These are phyloP conservation scores for Umbilicus rupestris DNA, from an alignment of 164 flowering plant genomes.

Conservation along the genomic window DNA sequence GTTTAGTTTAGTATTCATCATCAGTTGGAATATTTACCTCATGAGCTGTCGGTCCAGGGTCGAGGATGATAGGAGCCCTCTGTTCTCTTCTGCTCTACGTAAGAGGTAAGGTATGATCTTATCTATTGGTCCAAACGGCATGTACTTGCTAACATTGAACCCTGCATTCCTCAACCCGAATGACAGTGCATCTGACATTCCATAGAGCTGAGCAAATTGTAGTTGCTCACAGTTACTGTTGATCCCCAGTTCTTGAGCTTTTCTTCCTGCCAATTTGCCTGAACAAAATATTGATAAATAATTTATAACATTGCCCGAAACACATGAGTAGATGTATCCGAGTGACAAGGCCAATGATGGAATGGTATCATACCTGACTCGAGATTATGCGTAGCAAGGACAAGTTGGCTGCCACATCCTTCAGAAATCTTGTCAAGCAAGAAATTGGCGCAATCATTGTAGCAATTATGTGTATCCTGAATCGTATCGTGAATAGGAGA, in stretches of 20 bases:
- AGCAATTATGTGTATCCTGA: conserved; percentile 61
- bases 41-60: conserved; percentile 54
- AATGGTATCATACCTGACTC: conserved; percentile 61
- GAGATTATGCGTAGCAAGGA: conserved; percentile 82
- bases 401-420: conserved; percentile 36
- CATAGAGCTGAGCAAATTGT: conserved; percentile 89
- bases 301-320: no score
- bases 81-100: conserved; percentile 90
- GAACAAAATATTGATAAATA: not conserved
- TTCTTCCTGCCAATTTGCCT: conserved; percentile 60
- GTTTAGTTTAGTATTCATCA: not conserved
- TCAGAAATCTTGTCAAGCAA: conserved; percentile 55
- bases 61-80: conserved; percentile 63
- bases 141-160: conserved; percentile 81
- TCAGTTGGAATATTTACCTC: conserved; percentile 30
- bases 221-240: conserved; percentile 40
- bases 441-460: conserved; percentile 51
- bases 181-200: conserved; percentile 83
- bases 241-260: conserved; percentile 56
- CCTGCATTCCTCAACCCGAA: conserved; percentile 70
- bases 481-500: conserved; percentile 71
- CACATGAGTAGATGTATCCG: no score
- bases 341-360: not conserved
- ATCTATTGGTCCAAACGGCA: conserved; percentile 83
- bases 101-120: conserved; percentile 74